phyloP scores from a whole-genome alignment of 1,139 yeast species.

The Torulaspora pretoriensis region DNA sequence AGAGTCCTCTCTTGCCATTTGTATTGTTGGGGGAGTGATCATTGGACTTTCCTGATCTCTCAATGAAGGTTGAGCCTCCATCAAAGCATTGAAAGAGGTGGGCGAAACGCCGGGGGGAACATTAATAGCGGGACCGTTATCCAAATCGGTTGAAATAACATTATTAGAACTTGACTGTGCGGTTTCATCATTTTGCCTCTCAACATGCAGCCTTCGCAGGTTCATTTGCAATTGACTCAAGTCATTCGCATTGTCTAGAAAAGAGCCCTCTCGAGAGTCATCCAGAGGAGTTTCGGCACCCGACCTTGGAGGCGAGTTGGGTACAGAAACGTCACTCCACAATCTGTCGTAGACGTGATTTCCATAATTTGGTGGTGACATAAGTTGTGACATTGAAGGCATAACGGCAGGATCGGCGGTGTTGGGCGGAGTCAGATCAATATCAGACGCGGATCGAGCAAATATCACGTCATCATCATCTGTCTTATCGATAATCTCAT shows the following conservation, averaged over 20 bases:
- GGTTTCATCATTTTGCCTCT: slow-evolving; percentile 35
- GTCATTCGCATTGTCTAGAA: slow-evolving; percentile 31
- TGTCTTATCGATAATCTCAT: slow-evolving; percentile 16
- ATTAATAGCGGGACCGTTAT: background rate
- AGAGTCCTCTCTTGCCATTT: slow-evolving; percentile 59
- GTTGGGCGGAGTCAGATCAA: slow-evolving; percentile 14
- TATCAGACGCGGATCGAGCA: slow-evolving; percentile 33
- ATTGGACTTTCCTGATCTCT: slow-evolving; percentile 29
- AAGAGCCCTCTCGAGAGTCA: slow-evolving; percentile 24
- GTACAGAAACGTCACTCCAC: slow-evolving; percentile 57
- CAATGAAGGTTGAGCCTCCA: background rate
- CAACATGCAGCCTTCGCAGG: slow-evolving; percentile 50
- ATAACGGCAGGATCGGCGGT: slow-evolving; percentile 19
- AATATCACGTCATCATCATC: slow-evolving; percentile 37
- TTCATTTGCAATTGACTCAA: slow-evolving; percentile 46
- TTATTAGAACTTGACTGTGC: slow-evolving; percentile 30
- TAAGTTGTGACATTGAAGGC: slow-evolving; percentile 23
- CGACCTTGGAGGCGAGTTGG: slow-evolving; percentile 34
- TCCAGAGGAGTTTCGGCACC: slow-evolving; percentile 31
- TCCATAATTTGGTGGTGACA: slow-evolving; percentile 90
- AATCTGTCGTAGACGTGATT: slow-evolving; percentile 80
- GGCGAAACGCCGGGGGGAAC: background rate
- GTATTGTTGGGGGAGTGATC: slow-evolving; percentile 50
- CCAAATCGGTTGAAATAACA: background rate
- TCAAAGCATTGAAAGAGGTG: slow-evolving; percentile 1